Conservation (phyloP, 116 monocot genomes). For the Cymodocea nodosa region DNA sequence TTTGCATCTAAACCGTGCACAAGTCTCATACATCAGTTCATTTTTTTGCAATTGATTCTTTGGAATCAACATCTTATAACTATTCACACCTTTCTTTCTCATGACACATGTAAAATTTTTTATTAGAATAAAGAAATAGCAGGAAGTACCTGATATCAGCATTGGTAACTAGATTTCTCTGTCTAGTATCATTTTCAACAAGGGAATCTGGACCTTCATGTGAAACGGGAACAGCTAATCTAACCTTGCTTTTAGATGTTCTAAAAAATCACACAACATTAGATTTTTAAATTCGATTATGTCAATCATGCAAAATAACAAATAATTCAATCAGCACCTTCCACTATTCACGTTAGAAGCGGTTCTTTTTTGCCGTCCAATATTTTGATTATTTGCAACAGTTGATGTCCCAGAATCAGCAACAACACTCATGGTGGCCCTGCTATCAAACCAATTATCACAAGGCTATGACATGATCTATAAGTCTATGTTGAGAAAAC, state of each 20-base stretch:
- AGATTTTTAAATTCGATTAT: background rate
- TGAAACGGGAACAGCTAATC: slow-evolving; percentile 5
- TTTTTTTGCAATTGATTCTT: too few relatives aligned
- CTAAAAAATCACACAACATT: slow-evolving; percentile 2
- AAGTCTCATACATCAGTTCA: too few relatives aligned
- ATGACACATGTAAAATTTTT: too few relatives aligned
- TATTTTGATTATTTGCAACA: slow-evolving; percentile 6
- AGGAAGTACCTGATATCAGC: slow-evolving; percentile 8
- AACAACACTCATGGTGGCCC: slow-evolving; percentile 11
- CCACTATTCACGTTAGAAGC: slow-evolving; percentile 2
- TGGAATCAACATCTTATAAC: too few relatives aligned
- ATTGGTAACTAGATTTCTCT: background rate
- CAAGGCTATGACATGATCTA: background rate
- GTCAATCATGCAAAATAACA: background rate
- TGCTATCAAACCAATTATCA: slow-evolving; percentile 2
- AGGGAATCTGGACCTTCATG: background rate
- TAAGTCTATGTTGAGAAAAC: background rate
- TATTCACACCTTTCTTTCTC: too few relatives aligned
- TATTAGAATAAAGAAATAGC: background rate
- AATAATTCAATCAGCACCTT: slow-evolving; percentile 9
- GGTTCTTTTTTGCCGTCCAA: slow-evolving; percentile 5
- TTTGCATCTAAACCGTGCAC: too few relatives aligned
- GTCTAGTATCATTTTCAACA: background rate
- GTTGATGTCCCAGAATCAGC: slow-evolving; percentile 19
- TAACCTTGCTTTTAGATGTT: slow-evolving; percentile 8